Percentiles rank a stretch among this genome's conserved stretches.
These are phyloP conservation scores for Sporisorium reilianum DNA, from an alignment of 1,284 basidiomycete species.

Conservation along the genomic window DNA sequence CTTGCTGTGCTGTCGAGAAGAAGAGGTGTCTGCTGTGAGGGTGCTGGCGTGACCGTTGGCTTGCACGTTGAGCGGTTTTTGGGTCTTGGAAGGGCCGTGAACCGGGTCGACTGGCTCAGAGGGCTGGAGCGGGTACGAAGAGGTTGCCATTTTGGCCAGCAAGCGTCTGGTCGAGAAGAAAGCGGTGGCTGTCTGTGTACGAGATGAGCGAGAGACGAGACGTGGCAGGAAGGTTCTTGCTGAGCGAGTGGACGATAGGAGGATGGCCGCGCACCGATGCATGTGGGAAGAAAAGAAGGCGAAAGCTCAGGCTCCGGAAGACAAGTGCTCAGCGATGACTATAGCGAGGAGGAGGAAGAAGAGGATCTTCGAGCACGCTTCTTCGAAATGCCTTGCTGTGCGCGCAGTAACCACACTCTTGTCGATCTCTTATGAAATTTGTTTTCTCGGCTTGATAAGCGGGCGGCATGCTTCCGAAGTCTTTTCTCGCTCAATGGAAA, in stretches of 20 bases:
- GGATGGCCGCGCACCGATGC: conserved; percentile 19
- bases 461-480: conserved; percentile 7
- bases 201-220: conserved; percentile 7
- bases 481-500: not conserved
- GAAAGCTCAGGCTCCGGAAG: not conserved
- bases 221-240: conserved; percentile 10
- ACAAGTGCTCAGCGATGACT: not conserved
- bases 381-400: not conserved
- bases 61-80: conserved; percentile 47
- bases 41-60: conserved; percentile 16
- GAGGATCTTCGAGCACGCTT: not conserved
- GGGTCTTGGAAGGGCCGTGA: conserved; percentile 38
- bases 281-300: conserved; percentile 22
- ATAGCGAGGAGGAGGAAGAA: not conserved
- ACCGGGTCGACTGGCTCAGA: conserved; percentile 43
- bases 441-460: not conserved
- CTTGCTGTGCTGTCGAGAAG: conserved; percentile 30
- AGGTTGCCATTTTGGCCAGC: conserved; percentile 26
- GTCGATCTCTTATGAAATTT: not conserved
- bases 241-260: conserved; percentile 10
- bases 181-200: not conserved
- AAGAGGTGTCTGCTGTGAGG: not conserved
- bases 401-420: not conserved
- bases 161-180: conserved; percentile 17
- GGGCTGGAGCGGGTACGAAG: conserved; percentile 30